Base-by-base conservation (phyloP, 139 green algal species). In the Yamagishiella unicocca region DNA sequence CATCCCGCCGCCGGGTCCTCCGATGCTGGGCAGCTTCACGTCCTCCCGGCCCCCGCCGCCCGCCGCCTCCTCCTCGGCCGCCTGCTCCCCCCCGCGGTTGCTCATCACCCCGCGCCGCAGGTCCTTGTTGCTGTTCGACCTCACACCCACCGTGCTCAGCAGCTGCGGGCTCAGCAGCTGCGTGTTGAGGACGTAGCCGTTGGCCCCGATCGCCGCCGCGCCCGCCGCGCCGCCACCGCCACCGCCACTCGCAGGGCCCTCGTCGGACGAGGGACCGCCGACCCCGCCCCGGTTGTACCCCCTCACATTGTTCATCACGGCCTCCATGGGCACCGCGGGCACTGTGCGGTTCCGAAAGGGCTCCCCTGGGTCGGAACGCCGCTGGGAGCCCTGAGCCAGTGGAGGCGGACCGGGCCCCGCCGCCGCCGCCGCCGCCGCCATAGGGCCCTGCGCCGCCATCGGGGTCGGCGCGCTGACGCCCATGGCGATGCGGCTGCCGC, bases 21-120 rank as follows among this genome's bases (percentile, higher is more conserved):
- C 38, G 40, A 82, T 82, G 50, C 24, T 62, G 10, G 76, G 76
- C 76, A 83, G 76, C 22, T 40, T 64, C 9, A 83, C 29, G 22
- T 83, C 76, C 7, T 22, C 1, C 38, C 55, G 38, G 24, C 31
- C 37, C 5, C 29, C 31, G 37, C 35, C 24, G 53, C 37, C 25
- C 24, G 76, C 35, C 53, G 12, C 76, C 2, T 43, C 31, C 33
- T 29, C 66, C 33, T 42, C 55, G 14, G n/a, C 55, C 5, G 55
- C 55, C 33, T 24, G 9, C 66, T 78, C 70, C 24, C 38, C 37
- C 14, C 70, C 38, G 3, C 70, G 38, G 70, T 14, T 54, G 29
- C 9, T 21, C 27, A 55, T 19, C 7, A 10, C 40, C 4, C 37
- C 42, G 38, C 70, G 70, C 38, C 70, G 70, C 38, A 78, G 38